Conservation (phyloP, 2,329 filamentous ascomycete genomes). For the Cryphonectria carpinicola region DNA sequence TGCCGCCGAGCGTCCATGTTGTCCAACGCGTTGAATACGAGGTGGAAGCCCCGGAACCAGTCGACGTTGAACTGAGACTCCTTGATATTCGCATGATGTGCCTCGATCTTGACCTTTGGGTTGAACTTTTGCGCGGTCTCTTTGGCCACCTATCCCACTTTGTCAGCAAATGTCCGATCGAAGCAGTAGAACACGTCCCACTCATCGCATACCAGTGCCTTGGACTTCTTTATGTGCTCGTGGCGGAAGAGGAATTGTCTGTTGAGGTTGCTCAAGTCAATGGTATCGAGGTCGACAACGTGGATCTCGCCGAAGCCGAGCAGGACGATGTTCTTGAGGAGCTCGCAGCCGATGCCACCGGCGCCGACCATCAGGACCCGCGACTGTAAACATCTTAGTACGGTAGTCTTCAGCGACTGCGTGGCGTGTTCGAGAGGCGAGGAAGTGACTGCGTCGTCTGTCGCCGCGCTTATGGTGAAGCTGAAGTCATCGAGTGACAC, state of each 20-base stretch:
- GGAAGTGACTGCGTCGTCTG: slow-evolving; percentile 1
- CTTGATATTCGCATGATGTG: slow-evolving; percentile 95
- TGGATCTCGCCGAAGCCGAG: slow-evolving; percentile 92
- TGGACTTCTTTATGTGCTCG: slow-evolving; percentile 97
- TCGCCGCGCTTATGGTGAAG: not conserved
- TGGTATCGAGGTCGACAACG: slow-evolving; percentile 96
- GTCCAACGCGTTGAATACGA: slow-evolving; percentile 97
- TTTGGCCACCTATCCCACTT: slow-evolving; percentile 67
- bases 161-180: slow-evolving; percentile 29
- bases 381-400: slow-evolving; percentile 56
- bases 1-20: slow-evolving; percentile 92
- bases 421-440: slow-evolving; percentile 6
- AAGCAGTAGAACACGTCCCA: slow-evolving; percentile 30
- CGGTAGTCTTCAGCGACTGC: not conserved
- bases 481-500: slow-evolving; percentile 15
- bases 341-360: slow-evolving; percentile 95
- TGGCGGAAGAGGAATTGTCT: slow-evolving; percentile 95
- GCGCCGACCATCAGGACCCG: slow-evolving; percentile 93
- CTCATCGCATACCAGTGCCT: slow-evolving; percentile 73
- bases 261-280: slow-evolving; percentile 96
- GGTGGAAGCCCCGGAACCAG: slow-evolving; percentile 81
- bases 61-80: slow-evolving; percentile 81
- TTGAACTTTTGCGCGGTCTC: slow-evolving; percentile 92
- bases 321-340: slow-evolving; percentile 94
- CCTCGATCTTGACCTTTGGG: slow-evolving; percentile 80